Evolutionary conservation across 2,329 filamentous ascomycete species (phyloP).

Genomic region (Diaporthe longicolla): DNA sequence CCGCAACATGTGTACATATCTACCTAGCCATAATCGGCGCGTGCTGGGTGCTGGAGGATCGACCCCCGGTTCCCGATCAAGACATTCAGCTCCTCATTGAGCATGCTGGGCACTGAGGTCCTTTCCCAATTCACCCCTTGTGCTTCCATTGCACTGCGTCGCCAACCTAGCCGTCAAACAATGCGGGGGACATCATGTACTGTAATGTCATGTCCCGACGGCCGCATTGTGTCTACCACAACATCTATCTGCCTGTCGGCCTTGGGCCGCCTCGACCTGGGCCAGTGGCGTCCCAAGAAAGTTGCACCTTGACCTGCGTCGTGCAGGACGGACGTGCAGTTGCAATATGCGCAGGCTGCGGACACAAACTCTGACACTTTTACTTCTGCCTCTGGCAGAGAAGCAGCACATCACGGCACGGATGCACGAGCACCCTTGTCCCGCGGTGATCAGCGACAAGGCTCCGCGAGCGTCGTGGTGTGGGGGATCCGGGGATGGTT

Average conservation of each 20-base stretch:
- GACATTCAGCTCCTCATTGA: neutral
- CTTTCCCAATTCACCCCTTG: neutral
- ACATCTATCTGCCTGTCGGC: neutral
- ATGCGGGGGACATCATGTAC: too few relatives aligned
- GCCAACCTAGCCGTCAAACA: slow-evolving; percentile 8
- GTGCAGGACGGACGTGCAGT: neutral
- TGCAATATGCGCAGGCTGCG: neutral
- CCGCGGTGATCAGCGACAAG: slow-evolving; percentile 26
- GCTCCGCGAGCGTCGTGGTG: neutral
- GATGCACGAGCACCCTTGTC: slow-evolving; percentile 24
- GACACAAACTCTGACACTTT: neutral
- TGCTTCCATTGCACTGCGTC: neutral
- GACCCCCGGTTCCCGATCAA: slow-evolving; percentile 12
- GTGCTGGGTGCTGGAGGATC: neutral
- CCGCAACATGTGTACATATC: neutral
- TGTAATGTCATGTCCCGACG: neutral
- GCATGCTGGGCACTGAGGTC: neutral
- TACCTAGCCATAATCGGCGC: neutral
- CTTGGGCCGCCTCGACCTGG: neutral
- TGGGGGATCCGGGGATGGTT: slow-evolving; percentile 13
- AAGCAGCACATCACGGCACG: slow-evolving; percentile 1
- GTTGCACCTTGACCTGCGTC: slow-evolving; percentile 10
- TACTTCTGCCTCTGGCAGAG: neutral
- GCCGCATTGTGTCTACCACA: neutral
- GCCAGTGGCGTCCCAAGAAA: neutral